Percentiles rank a stretch among this genome's conserved stretches.
Conservation (phyloP, 306 rosid species). For the Pterocarpus santalinus region DNA sequence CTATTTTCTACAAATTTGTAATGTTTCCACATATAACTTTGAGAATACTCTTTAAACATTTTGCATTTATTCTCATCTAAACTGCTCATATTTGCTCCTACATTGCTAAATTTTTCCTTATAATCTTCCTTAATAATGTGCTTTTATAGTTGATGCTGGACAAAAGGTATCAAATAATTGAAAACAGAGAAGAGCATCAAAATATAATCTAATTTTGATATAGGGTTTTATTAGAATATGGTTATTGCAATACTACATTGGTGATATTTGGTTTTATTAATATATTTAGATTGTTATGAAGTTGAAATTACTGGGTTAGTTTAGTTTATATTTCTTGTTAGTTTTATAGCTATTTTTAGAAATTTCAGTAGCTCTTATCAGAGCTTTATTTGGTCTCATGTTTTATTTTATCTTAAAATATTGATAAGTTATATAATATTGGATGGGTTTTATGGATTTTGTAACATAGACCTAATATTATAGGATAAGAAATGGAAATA, state of each 20-base stretch:
- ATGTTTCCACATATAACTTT: background rate
- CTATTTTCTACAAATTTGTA: background rate
- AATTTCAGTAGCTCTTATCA: too few species aligned
- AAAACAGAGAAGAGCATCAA: background rate
- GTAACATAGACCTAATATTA: background rate
- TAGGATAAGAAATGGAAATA: constrained; percentile 1
- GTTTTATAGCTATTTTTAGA: background rate
- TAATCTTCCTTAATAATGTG: background rate
- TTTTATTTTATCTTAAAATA: background rate
- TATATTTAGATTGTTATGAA: background rate
- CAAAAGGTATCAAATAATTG: background rate
- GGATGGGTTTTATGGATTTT: background rate
- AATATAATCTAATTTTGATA: background rate
- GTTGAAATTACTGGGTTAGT: too few species aligned
- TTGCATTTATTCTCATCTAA: constrained; percentile 7
- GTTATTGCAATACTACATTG: background rate
- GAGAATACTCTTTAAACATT: background rate
- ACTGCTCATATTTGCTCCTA: constrained; percentile 1
- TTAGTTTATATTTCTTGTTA: background rate
- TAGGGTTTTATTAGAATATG: background rate
- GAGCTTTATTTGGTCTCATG: background rate
- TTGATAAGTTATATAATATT: background rate
- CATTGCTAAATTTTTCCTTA: background rate
- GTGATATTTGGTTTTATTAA: background rate
- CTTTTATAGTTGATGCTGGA: constrained; percentile 1